Conservation (phyloP, 1,139 yeast species). For the Spathaspora sp. region DNA sequence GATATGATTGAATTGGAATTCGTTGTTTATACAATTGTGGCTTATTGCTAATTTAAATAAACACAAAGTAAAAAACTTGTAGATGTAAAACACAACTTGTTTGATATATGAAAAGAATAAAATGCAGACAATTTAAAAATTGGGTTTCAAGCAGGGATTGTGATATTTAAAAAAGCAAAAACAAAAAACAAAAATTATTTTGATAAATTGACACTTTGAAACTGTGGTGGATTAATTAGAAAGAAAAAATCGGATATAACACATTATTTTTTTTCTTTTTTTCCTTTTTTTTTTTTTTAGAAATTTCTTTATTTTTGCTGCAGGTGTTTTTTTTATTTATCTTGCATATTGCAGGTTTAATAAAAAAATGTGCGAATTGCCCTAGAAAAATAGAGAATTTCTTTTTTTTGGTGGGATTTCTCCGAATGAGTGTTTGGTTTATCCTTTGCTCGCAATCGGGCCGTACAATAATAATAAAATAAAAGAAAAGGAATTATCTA, state of each 20-base stretch:
- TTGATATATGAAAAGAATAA: too few relatives aligned
- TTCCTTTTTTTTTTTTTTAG: background rate
- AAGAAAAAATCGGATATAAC: background rate
- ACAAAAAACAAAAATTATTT: background rate
- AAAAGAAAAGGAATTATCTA: too few relatives aligned
- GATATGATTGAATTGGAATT: background rate
- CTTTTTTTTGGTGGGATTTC: background rate
- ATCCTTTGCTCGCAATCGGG: too few relatives aligned
- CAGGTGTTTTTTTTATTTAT: background rate
- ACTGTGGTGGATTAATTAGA: background rate
- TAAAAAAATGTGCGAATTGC: background rate
- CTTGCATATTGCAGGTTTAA: constrained; percentile 1
- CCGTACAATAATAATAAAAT: too few relatives aligned
- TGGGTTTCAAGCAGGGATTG: too few relatives aligned
- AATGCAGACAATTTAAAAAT: too few relatives aligned
- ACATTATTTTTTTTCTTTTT: background rate
- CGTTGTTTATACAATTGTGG: too few relatives aligned
- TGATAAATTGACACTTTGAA: background rate
- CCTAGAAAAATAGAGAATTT: background rate
- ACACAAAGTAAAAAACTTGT: too few relatives aligned
- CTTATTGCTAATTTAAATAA: too few relatives aligned
- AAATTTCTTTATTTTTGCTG: background rate
- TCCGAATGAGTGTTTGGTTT: background rate
- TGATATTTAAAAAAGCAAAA: background rate
- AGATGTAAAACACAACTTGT: too few relatives aligned